Evolutionary conservation across 306 rosid species (phyloP).

Genomic region (Leucaena leucocephala): DNA sequence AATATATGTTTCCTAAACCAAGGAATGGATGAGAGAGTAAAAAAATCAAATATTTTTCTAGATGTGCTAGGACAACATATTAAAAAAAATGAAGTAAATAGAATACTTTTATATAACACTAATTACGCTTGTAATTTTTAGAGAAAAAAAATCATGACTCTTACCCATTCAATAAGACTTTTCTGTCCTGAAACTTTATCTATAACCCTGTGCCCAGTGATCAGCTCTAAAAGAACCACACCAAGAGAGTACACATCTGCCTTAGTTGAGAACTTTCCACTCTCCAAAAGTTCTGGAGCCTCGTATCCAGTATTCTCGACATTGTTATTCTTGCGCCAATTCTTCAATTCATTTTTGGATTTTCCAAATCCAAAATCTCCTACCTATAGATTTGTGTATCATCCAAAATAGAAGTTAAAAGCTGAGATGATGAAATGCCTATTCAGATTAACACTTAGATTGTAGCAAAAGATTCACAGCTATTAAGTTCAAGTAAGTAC

Average conservation of each 20-base stretch:
- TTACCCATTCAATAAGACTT: constrained; percentile 44
- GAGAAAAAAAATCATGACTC: constrained; percentile 6
- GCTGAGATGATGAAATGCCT: background rate
- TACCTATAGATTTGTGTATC: constrained; percentile 35
- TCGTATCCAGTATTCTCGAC: constrained; percentile 25
- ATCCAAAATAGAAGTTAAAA: constrained; percentile 19
- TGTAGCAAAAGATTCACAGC: constrained; percentile 2
- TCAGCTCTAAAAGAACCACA: constrained; percentile 45
- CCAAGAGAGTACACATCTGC: constrained; percentile 56
- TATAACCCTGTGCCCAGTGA: constrained; percentile 40
- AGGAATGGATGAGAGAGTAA: background rate
- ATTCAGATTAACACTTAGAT: constrained; percentile 19
- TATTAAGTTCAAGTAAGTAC: constrained; percentile 44
- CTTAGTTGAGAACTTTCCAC: constrained; percentile 41
- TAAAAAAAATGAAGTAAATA: constrained; percentile 11
- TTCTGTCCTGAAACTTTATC: constrained; percentile 33
- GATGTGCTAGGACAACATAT: background rate
- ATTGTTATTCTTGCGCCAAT: constrained; percentile 20
- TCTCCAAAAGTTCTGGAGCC: constrained; percentile 46
- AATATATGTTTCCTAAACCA: background rate
- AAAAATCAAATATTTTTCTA: background rate
- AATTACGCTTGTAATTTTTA: constrained; percentile 1
- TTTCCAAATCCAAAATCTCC: constrained; percentile 46
- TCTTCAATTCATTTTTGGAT: constrained; percentile 35
- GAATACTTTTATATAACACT: background rate